Evolutionary conservation across 1,284 basidiomycete genomes (phyloP).

Genomic region (Naganishia albida): DNA sequence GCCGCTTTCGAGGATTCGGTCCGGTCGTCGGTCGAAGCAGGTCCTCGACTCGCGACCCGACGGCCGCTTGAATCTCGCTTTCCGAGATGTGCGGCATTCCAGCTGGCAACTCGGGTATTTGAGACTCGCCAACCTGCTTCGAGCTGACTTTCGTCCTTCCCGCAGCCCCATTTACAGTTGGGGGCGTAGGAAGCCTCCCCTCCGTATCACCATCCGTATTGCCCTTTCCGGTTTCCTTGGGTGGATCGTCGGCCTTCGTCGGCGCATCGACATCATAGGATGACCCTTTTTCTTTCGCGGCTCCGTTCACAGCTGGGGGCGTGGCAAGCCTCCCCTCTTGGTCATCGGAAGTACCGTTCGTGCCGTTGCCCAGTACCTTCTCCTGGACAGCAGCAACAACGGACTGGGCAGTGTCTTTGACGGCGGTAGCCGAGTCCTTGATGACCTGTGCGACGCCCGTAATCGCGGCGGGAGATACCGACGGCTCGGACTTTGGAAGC

Average conservation of each 20-base stretch:
- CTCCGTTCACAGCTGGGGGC: constrained; percentile 7
- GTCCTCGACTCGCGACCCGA: constrained; percentile 13
- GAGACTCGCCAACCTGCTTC: not conserved
- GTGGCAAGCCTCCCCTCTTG: constrained; percentile 28
- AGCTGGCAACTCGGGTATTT: not conserved
- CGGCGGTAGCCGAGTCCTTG: constrained; percentile 33
- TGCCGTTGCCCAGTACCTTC: constrained; percentile 15
- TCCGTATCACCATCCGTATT: not conserved
- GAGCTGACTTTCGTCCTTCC: not conserved
- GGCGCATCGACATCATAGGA: constrained; percentile 18
- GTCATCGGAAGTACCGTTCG: not conserved
- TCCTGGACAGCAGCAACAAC: constrained; percentile 8
- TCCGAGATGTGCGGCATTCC: constrained; percentile 12
- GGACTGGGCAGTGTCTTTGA: constrained; percentile 21
- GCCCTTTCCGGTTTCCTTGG: not conserved
- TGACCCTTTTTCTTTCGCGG: constrained; percentile 4
- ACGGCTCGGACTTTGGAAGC: constrained; percentile 30
- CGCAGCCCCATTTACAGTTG: constrained; percentile 6
- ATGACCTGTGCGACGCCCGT: constrained; percentile 38
- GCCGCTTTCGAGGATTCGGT: constrained; percentile 27
- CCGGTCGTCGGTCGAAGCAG: constrained; percentile 10
- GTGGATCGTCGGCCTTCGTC: constrained; percentile 3
- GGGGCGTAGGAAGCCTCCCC: constrained; percentile 26
- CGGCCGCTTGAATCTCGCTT: constrained; percentile 15
- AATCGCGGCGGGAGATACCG: constrained; percentile 25